phyloP scores from a whole-genome alignment of 2,329 filamentous ascomycete species.

The Pleurostoma richardsiae region DNA sequence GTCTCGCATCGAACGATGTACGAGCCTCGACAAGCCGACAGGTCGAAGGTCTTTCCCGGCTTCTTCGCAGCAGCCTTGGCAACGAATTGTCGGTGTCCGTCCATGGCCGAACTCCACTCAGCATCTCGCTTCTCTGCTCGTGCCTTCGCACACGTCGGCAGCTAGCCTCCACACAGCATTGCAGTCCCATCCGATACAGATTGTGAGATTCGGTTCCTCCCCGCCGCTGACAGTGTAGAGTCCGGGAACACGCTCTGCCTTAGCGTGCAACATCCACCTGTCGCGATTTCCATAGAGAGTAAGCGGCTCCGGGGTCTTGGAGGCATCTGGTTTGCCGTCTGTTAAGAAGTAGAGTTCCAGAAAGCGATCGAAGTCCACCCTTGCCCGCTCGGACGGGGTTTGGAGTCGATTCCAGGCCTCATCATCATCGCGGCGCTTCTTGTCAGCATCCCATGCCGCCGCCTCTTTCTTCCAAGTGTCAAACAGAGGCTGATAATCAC shows the following conservation, averaged over 20 bases:
- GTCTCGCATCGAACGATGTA: neutral
- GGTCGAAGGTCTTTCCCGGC: neutral
- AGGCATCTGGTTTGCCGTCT: neutral
- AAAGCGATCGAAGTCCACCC: conserved; percentile 1
- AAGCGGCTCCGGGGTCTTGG: conserved; percentile 1
- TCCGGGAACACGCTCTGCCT: neutral
- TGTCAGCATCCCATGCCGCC: neutral
- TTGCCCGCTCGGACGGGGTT: conserved; percentile 1
- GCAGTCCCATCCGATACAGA: conserved; percentile 1
- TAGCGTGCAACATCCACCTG: neutral
- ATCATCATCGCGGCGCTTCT: neutral
- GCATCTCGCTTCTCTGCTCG: neutral
- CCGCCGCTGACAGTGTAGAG: neutral
- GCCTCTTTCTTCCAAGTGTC: neutral
- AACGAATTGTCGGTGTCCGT: neutral
- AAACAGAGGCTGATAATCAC: neutral
- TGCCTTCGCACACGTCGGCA: neutral
- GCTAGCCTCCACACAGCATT: neutral
- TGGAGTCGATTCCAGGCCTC: neutral
- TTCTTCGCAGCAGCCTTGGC: neutral
- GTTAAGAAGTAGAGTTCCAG: conserved; percentile 2
- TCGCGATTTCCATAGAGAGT: neutral
- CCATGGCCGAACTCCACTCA: neutral
- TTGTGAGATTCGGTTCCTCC: neutral
- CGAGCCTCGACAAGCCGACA: neutral